Evolutionary conservation across 164 flowering plant genomes (phyloP).

Genomic region (Berberis vulgaris): DNA sequence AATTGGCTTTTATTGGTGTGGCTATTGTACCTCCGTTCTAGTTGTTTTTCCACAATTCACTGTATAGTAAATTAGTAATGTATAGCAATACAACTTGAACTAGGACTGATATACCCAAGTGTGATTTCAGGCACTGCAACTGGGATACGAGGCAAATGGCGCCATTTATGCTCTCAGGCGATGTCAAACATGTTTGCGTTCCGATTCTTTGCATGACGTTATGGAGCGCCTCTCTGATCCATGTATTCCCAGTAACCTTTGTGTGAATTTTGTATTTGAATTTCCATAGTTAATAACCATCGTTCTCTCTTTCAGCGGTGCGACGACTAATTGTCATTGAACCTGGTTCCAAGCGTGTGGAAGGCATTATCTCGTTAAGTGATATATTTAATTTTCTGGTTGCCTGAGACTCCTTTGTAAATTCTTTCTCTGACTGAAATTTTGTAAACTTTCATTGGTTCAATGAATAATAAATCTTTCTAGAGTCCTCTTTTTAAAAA

Average conservation of each 20-base stretch:
- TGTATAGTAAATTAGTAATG: too few relatives aligned
- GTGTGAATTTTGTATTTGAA: not conserved
- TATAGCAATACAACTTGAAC: too few relatives aligned
- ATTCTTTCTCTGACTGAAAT: slow-evolving; percentile 11
- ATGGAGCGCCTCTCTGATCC: slow-evolving; percentile 56
- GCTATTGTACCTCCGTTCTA: too few relatives aligned
- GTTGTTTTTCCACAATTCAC: too few relatives aligned
- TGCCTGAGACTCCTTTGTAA: slow-evolving; percentile 15
- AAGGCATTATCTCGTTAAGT: slow-evolving; percentile 49
- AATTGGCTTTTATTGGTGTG: too few relatives aligned
- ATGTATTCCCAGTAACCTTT: slow-evolving; percentile 19
- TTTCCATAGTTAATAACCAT: not conserved
- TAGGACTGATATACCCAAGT: not conserved
- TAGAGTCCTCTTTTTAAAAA: not conserved
- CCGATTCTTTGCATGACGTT: slow-evolving; percentile 48
- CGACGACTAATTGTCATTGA: slow-evolving; percentile 45
- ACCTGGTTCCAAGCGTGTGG: slow-evolving; percentile 54
- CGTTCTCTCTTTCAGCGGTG: slow-evolving; percentile 28
- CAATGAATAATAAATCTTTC: slow-evolving; percentile 9
- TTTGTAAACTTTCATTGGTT: slow-evolving; percentile 15
- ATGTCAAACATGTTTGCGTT: slow-evolving; percentile 49
- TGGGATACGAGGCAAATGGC: slow-evolving; percentile 36
- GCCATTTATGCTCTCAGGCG: slow-evolving; percentile 27
- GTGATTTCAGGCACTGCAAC: slow-evolving; percentile 42
- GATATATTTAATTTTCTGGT: slow-evolving; percentile 37